Evolutionary conservation across 371 early-diverging fungal genomes (phyloP), one percentile per base, ranked within the genome.

Genomic region (Mucor circinelloides): DNA sequence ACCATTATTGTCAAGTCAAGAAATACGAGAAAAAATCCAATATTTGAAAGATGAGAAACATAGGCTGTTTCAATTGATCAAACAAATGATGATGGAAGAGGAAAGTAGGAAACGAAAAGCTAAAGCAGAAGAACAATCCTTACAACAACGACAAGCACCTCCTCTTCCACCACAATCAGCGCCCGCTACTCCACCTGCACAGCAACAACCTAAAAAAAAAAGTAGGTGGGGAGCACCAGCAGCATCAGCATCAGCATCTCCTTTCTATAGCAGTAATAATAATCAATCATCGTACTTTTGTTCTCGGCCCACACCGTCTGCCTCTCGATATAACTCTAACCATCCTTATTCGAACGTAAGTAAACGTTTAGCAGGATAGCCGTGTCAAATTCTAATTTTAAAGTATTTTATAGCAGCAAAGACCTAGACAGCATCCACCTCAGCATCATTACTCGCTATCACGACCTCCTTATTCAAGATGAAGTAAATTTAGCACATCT

Each of bases 11-110:
- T 31, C 44, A 19, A 57, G 60, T 42, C 31, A 60, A 21, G 71
- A 67, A 17, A 67, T 71, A 44, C 44, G 21, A 60, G 63, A 58
- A 19, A 67, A 63, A 17, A 68, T 72, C 28, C 52, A 72, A n/a
- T 5, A 30, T 27, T 38, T 74, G 30, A 67, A 67, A 58, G 62
- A 74, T 54, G 74, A 74, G 40, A 74, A 74, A 38, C 74, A 74
- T 50, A 28, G 52, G 36, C 42, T 74, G 23, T 74, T 74, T 56
- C 74, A 74, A 63, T 21, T 64, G 36, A 58, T 74, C 15, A 70
- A 70, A 30, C 69, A 69, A 61, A 48, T 66, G 54, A 66, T 68
- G 66, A 6, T 66, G 21, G 34, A 60, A 56, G 70, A 70, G 48
- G 68, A 72, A 65, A 21, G 36, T 32, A 55, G 60, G 40, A 67